A percentile compares a stretch with the other conserved stretches of the same genome.
Conservation (phyloP, 108 stramenopile genomes). For the Thalassiosira profunda region DNA sequence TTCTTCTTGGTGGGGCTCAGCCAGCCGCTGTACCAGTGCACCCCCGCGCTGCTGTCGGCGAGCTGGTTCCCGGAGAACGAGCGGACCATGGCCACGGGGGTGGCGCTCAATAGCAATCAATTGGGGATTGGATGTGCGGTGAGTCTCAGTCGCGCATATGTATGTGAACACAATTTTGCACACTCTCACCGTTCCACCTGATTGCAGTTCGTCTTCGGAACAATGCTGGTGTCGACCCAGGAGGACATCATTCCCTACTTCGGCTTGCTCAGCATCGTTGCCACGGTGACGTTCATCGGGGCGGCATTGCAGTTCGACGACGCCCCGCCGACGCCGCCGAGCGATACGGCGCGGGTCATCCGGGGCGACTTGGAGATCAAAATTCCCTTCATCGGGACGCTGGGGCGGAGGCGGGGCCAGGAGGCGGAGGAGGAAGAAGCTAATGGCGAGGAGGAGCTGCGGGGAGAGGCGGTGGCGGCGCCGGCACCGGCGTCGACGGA, state of each 20-base stretch:
- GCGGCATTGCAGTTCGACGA: conserved; percentile 88
- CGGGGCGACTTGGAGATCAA: conserved; percentile 66
- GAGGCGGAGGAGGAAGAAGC: conserved; percentile 5
- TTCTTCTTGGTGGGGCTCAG: conserved; percentile 89
- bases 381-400: conserved; percentile 43
- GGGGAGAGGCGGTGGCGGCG: background rate
- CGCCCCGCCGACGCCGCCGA: conserved; percentile 91
- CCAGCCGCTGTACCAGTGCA: conserved; percentile 93
- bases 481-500: conserved; percentile 18
- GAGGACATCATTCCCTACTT: conserved; percentile 86
- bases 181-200: no score
- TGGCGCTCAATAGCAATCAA: conserved; percentile 91
- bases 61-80: conserved; percentile 93
- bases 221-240: conserved; percentile 65
- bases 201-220: conserved; percentile 92
- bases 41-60: conserved; percentile 85
- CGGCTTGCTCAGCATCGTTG: conserved; percentile 74
- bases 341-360: conserved; percentile 80
- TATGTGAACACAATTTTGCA: no score
- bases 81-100: conserved; percentile 92
- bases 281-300: conserved; percentile 77
- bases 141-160: no score
- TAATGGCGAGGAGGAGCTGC: background rate
- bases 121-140: conserved; percentile 89
- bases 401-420: background rate